Base-by-base conservation (phyloP, 371 early-diverging fungal species). In the Capillidium rhysosporum region DNA sequence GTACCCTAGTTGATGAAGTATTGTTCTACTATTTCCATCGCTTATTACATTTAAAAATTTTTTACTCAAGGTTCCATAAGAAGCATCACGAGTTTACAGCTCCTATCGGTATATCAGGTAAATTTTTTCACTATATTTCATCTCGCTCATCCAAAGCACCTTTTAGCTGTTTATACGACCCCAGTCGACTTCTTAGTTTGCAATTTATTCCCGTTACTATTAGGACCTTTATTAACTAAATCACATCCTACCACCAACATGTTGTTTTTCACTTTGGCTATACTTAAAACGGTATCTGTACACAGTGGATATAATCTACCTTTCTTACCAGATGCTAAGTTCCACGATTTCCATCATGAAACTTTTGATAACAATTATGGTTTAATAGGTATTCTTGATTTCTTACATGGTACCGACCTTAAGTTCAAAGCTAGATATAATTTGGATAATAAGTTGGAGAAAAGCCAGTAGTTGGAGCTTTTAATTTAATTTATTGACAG, bases 321-420 rank as follows among this genome's bases (percentile, higher is more conserved):
- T 3, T 54, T 67, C 56, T 69, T 68, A 60, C 60, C 69, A 38
- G 58, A 65, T 48, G 65, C 70, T 23, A 62, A 76, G 59, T 65
- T 59, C 46, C 81, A 80, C 60, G 81, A 80, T 56, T 78, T 70
- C 61, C 81, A 80, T 59, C 81, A 80, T 55, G 68, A 72, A 61
- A 69, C 66, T 20, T 80, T 80, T 65, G 75, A 75, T 56, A 65
- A 68, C 61, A 76, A 74, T 57, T 80, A 66, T 65, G 77, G 74
- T 2, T 64, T 66, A 1, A 39, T 68, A 0, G 74, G 71, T 1
- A 10, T 69, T 21, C 57, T 70, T 18, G 74, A 73, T 30, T 65
- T 57, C 56, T 20, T 69, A 24, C 69, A 67, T 52, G 70, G 68
- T n/a, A 73, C 74, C 21, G 51, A 51, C 21, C 7, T n/a, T 18